These are phyloP conservation scores for Phoenix dactylifera DNA, from an alignment of 176 grass and related monocot species.

Conservation along the genomic window DNA sequence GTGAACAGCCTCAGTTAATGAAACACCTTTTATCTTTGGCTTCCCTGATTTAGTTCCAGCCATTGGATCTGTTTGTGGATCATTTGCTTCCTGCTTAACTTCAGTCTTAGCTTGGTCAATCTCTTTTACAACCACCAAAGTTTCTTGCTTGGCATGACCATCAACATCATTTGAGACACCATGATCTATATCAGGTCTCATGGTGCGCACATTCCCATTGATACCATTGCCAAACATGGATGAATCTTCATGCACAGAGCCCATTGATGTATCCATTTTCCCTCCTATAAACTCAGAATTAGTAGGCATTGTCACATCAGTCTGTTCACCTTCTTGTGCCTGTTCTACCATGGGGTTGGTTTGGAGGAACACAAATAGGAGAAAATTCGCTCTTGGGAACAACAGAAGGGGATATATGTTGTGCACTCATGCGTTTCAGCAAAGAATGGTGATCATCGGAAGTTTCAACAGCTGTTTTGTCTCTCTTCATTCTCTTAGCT, in stretches of 20 bases:
- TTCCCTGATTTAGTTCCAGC: slow-evolving; percentile 80
- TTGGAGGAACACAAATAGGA: slow-evolving; percentile 34
- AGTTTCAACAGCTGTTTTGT: slow-evolving; percentile 43
- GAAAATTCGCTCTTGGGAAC: slow-evolving; percentile 43
- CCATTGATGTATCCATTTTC: slow-evolving; percentile 28
- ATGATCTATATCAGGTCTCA: slow-evolving; percentile 33
- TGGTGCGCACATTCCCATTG: slow-evolving; percentile 34
- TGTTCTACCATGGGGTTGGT: slow-evolving; percentile 38
- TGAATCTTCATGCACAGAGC: slow-evolving; percentile 27
- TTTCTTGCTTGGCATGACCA: slow-evolving; percentile 72
- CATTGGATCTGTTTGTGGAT: slow-evolving; percentile 34
- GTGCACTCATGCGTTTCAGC: slow-evolving; percentile 59
- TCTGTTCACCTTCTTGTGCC: slow-evolving; percentile 49
- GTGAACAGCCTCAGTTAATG: too few relatives aligned
- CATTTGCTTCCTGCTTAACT: slow-evolving; percentile 71
- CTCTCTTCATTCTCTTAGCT: slow-evolving; percentile 58
- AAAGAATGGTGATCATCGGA: slow-evolving; percentile 45
- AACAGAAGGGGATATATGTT: slow-evolving; percentile 21
- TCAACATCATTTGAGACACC: slow-evolving; percentile 39
- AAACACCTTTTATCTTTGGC: too few relatives aligned
- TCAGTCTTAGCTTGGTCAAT: slow-evolving; percentile 27
- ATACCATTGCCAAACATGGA: slow-evolving; percentile 31
- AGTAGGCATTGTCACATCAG: slow-evolving; percentile 25
- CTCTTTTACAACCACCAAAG: slow-evolving; percentile 42
- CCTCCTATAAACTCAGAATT: slow-evolving; percentile 44